Evolutionary conservation across 768 basidiomycete genomes (phyloP), one percentile per base, ranked within the genome.

Genomic region (Phaffia australis): DNA sequence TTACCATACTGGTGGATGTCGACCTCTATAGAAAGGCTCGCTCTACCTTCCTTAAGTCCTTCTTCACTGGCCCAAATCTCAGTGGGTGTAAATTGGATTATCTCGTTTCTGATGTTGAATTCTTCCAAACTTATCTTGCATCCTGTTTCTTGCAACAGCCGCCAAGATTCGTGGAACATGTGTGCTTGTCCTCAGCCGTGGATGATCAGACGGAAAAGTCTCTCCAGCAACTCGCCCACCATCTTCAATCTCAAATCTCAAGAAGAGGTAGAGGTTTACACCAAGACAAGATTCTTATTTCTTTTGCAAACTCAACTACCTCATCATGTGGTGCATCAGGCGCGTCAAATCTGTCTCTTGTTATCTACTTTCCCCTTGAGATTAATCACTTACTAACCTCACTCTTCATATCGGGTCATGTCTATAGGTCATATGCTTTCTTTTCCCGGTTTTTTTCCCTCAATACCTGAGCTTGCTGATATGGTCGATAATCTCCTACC

Each of bases 1-100:
- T 67, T 93, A 23, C 95, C 95, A 2, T 81, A 89, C 58, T 99
- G 95, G 95, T 97, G 91, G 90, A 81, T 80, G 60, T 85, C 87
- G 30, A 98, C 95, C 5, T 88, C 87, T 70, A 94, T 98, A 32
- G 82, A 92, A 73, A 83, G 93, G 30, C 35, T 4, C 11, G 11
- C 35, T 42, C 80, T 87, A 19, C 79, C 85, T 0, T 78, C 95
- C 16, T 51, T 50, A n/a, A 19, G 21, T 51, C 21, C 27, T 51
- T 32, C 60, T 46, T 49, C 59, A 25, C 23, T 59, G 21, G 29
- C 35, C 23, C 49, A n/a, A 14, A 8, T 23, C 9, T 23, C 21
- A 2, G 32, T 50, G 1, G 29, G 47, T 25, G 18, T 42, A 27
- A 27, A 29, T 21, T 32, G 54, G 32, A 64, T 27, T 8, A 6